Base-by-base conservation (phyloP, 768 basidiomycete species). In the Asterophora parasitica region DNA sequence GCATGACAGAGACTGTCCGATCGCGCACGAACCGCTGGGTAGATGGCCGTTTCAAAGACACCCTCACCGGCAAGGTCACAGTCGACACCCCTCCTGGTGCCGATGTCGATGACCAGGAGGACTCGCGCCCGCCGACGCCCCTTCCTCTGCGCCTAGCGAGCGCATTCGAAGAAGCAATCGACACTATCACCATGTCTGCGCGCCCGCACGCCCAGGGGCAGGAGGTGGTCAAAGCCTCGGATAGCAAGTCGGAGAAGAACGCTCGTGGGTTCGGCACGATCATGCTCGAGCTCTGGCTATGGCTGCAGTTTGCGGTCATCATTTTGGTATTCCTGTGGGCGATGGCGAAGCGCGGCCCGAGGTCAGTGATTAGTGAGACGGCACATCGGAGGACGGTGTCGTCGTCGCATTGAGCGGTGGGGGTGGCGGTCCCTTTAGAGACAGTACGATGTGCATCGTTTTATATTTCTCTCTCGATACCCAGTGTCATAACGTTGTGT, bases 231-330 rank as follows among this genome's bases (percentile, higher is more conserved):
- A 36, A 35, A 16, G 23, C 40, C 4, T 28, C 53, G 9, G 45
- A 44, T 12, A 49, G 56, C 26, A 47, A 50, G 16, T 52, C 48
- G 10, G 51, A 57, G 17, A 54, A 53, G 48, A 61, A 53, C 50
- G 57, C 57, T 30, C 56, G 30, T 31, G 54, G 59, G 42, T 48
- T 69, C n/a, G 67, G 61, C 6, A 61, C 61, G 33, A 65, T 85
- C 41, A 61, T 90, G 53, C 57, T 92, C 41, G 85, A 89, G 66
- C 61, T 87, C 16, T 92, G 90, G 90, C 64, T 92, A 53, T 89
- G 88, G 87, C 62, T 90, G 50, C 90, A 92, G 64, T 90, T 92
- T 59, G 70, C 63, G 7, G 72, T 90, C 51, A 80, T 92, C 53
- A 73, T 91, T 27, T 46, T 83, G 34, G 81, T 90, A 44, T 92